phyloP scores from a whole-genome alignment of 192 early-diverging fungal genomes.

The Phycomyces blakesleeanus region DNA sequence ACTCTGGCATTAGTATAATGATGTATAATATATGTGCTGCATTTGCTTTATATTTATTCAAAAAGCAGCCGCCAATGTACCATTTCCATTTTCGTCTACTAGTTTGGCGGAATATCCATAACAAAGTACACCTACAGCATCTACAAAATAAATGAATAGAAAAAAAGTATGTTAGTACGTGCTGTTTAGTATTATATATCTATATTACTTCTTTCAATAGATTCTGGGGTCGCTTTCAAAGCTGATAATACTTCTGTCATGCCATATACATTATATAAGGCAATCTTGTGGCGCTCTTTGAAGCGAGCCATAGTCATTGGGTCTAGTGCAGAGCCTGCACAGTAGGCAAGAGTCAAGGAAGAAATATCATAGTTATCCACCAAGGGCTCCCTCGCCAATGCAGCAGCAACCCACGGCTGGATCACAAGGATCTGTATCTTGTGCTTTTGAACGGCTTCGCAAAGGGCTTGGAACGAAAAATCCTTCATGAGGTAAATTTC shows the following conservation, averaged over 20 bases:
- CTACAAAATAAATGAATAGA: no score
- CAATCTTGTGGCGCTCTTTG: neutral
- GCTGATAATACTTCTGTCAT: neutral
- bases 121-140: slow-evolving; percentile 35
- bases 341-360: slow-evolving; percentile 2
- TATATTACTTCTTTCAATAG: neutral
- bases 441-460: slow-evolving; percentile 46
- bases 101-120: slow-evolving; percentile 36
- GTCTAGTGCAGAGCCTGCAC: slow-evolving; percentile 2
- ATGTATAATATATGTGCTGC: neutral
- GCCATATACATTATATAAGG: neutral
- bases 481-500: slow-evolving; percentile 38
- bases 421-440: slow-evolving; percentile 56
- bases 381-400: slow-evolving; percentile 38
- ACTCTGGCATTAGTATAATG: neutral
- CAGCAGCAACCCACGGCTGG: slow-evolving; percentile 63
- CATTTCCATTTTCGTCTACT: slow-evolving; percentile 45
- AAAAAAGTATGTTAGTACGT: no score
- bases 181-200: no score
- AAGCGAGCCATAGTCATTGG: neutral
- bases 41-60: no score
- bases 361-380: slow-evolving; percentile 37
- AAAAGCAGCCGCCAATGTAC: slow-evolving; percentile 2
- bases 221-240: neutral
- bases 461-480: slow-evolving; percentile 54